Evolutionary conservation across 2,329 filamentous ascomycete species (phyloP), one percentile per base, ranked within the genome.

Genomic region (Colletotrichum lupini): DNA sequence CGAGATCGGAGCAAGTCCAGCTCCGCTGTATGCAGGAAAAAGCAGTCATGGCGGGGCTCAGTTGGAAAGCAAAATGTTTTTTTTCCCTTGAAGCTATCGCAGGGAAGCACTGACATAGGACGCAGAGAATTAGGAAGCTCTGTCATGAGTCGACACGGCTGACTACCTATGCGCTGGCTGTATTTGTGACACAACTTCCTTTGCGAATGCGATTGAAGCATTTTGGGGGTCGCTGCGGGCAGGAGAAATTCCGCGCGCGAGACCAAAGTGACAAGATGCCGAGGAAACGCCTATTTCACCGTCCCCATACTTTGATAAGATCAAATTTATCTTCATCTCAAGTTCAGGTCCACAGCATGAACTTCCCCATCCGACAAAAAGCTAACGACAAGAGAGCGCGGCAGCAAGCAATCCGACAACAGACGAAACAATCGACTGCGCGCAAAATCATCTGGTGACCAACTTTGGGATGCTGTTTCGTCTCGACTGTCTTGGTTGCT

Each of bases 1-100:
- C 70, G 70, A 73, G 59, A 64, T 73, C 70, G 70, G 70, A 73
- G 66, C 32, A 42, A 5, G 24, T n/a, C n/a, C 35, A 46, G 28
- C 67, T 65, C 67, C 67, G 60, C 60, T 64, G 14, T 26, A 19
- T 42, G 28, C 49, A 37, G 24, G 26, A 52, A 70, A 57, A 35
- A 5, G 26, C 32, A 68, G 65, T 53, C 68, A 72, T 62, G 19
- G 64, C 49, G 68, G 68, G 52, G 64, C 32, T 30, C 65, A 32
- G 9, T 24, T 55, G 49, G 28, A 55, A 42, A 56, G 19, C 37
- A 61, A 49, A 55, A 60, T 30, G 11, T 46, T 60, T 42, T 42
- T 42, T 60, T 42, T 19, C 14, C 12, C 9, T 37, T 35, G 52
- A 58, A 61, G 46, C 30, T 68, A 68, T 68, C 42, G 8, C 49